Base-by-base conservation (phyloP, 768 basidiomycete genomes). In the Strobilomyces confusus region DNA sequence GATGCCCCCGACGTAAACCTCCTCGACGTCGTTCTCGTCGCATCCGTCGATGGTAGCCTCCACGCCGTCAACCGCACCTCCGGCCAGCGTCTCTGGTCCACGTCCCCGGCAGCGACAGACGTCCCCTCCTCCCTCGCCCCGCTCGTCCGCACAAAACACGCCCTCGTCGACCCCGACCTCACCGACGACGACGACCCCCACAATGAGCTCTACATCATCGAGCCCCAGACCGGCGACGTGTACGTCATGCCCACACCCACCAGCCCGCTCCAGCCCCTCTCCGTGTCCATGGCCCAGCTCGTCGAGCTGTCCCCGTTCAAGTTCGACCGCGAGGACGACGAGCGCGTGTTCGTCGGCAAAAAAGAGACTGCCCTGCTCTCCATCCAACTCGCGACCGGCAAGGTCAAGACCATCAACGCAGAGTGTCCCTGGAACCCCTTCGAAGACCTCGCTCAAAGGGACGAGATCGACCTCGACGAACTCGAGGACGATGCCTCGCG, bases 191-290 rank as follows among this genome's bases (percentile, higher is more conserved):
- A 80, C 44, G 66, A 73, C 50, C 64, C 69, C 1, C 68, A 73
- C 25, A 80, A 83, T 61, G 91, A 92, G 67, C 80, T 87, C 41
- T 98, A 95, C 71, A 86, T 98, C 55, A 89, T 98, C 48, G 95
- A 98, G 64, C 95, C 95, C 0, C 89, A 94, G 75, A 87, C 89
- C 5, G 95, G 95, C 8, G 88, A 92, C 63, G 90, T 98, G 59
- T 98, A 89, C 68, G 83, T 97, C 55, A 85, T 92, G 73, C 72
- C 83, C 7, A 79, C 82, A 0, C 83, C 85, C 1, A 77, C 77
- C 14, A 80, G 79, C 46, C 82, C 87, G 2, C 78, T 98, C 38
- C 86, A 93, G 63, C 90, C 88, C 44, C 87, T 99, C 57, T 92
- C 94, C 1, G 81, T 97, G 58, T 85, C 93, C 46, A 92, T 98